Percentiles rank a stretch among this genome's conserved stretches.
Conservation (phyloP, 108 stramenopile species). For the Thalassiosira profunda region DNA sequence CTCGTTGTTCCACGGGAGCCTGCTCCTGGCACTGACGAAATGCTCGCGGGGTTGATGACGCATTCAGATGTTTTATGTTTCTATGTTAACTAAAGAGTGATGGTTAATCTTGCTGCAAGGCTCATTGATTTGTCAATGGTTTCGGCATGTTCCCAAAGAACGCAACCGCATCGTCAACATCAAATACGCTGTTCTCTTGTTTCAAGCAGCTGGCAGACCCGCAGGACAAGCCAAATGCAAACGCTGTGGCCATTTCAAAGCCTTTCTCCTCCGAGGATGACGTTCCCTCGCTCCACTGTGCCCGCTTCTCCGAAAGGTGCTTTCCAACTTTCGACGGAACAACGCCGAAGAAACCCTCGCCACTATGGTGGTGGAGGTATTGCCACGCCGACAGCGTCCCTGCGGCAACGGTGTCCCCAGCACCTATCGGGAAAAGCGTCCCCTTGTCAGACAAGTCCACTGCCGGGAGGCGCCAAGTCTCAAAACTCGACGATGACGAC, state of each 20-base stretch:
- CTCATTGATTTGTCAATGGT: too few relatives aligned
- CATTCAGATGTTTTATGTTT: neutral
- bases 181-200: conserved; percentile 81
- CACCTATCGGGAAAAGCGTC: conserved; percentile 84
- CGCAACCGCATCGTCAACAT: conserved; percentile 53
- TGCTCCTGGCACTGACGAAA: conserved; percentile 46
- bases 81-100: too few relatives aligned
- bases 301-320: neutral
- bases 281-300: neutral
- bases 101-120: too few relatives aligned
- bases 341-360: conserved; percentile 6
- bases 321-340: conserved; percentile 2
- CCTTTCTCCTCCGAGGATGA: conserved; percentile 2
- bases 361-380: conserved; percentile 30
- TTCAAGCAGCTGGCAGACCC: conserved; percentile 74
- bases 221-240: conserved; percentile 73
- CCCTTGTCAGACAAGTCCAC: conserved; percentile 40
- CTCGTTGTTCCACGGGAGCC: conserved; percentile 44
- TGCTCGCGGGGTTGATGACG: neutral
- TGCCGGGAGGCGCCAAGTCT: conserved; percentile 48
- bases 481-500: conserved; percentile 9
- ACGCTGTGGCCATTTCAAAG: conserved; percentile 27
- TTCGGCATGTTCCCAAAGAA: conserved; percentile 52
- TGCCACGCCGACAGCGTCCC: conserved; percentile 86
- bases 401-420: conserved; percentile 88